These are phyloP conservation scores for Umbelopsis sp. DNA, from an alignment of 192 early-diverging fungal species.

Conservation along the genomic window DNA sequence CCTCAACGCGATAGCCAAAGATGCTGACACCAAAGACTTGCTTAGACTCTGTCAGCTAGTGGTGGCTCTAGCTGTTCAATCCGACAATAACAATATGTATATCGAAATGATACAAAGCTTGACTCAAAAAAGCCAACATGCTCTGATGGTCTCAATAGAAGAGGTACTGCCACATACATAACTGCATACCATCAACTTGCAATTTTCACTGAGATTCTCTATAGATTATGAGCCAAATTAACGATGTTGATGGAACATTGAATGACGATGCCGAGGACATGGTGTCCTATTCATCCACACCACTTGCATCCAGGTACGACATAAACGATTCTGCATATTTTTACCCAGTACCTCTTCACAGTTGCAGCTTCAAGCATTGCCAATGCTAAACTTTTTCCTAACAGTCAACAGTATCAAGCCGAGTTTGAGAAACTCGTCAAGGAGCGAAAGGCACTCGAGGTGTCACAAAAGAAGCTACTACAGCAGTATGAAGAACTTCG, in stretches of 20 bases:
- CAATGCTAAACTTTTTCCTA: constrained; percentile 25
- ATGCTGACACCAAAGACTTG: constrained; percentile 69
- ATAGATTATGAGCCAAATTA: constrained; percentile 22
- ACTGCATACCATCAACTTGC: not conserved
- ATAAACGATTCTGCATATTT: not conserved
- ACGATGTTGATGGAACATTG: not conserved
- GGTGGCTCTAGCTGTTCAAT: constrained; percentile 85
- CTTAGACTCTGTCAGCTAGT: constrained; percentile 83
- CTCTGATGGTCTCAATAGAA: constrained; percentile 90
- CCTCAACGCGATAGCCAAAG: constrained; percentile 83
- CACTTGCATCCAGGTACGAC: constrained; percentile 16
- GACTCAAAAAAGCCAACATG: constrained; percentile 70
- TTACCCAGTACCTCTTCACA: not conserved
- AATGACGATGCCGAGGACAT: not conserved
- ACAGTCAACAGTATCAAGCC: not conserved
- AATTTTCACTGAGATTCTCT: not conserved
- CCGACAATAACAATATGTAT: constrained; percentile 79
- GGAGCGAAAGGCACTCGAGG: constrained; percentile 67
- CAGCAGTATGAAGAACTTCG: constrained; percentile 55
- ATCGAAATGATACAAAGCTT: constrained; percentile 85
- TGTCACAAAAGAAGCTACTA: constrained; percentile 45
- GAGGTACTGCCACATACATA: constrained; percentile 45
- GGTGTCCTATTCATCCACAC: constrained; percentile 19
- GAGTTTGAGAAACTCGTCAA: constrained; percentile 49
- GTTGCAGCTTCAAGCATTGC: constrained; percentile 5